Evolutionary conservation across 2,329 filamentous ascomycete species (phyloP).

Genomic region (Cercospora sp.): DNA sequence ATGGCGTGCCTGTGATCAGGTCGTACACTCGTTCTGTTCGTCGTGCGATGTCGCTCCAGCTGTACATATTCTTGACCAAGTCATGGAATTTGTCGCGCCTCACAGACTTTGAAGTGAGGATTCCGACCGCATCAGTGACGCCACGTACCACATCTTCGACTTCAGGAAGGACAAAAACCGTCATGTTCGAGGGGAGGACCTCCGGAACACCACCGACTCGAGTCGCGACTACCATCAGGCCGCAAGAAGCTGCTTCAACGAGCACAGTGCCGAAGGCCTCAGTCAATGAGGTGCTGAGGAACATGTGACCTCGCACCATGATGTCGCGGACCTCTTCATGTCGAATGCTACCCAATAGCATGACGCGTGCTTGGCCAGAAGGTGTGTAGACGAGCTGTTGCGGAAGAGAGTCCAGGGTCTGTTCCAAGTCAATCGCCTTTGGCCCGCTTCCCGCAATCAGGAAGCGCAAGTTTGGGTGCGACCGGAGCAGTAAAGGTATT

Average conservation of each 20-base stretch:
- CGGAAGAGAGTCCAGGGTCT: slow-evolving; percentile 75
- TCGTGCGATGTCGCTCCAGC: slow-evolving; percentile 92
- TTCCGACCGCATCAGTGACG: slow-evolving; percentile 84
- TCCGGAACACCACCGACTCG: slow-evolving; percentile 96
- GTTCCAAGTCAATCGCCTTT: slow-evolving; percentile 95
- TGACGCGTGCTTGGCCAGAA: slow-evolving; percentile 82
- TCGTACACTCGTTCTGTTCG: slow-evolving; percentile 95
- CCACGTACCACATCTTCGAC: slow-evolving; percentile 92
- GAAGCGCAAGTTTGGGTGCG: slow-evolving; percentile 90
- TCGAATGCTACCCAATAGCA: slow-evolving; percentile 85
- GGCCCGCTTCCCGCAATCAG: slow-evolving; percentile 95
- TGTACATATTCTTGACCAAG: slow-evolving; percentile 98
- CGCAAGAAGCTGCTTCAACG: slow-evolving; percentile 93
- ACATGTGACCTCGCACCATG: slow-evolving; percentile 96
- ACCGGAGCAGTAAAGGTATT: slow-evolving; percentile 86
- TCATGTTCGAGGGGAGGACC: slow-evolving; percentile 94
- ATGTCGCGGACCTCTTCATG: slow-evolving; percentile 97
- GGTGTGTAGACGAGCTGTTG: slow-evolving; percentile 44
- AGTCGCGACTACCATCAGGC: slow-evolving; percentile 93
- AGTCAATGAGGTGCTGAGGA: slow-evolving; percentile 90
- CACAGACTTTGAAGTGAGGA: slow-evolving; percentile 70
- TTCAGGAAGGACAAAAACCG: slow-evolving; percentile 92
- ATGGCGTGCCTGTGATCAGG: slow-evolving; percentile 83
- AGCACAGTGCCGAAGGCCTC: slow-evolving; percentile 98
- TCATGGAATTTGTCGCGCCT: slow-evolving; percentile 94